Percentiles rank a stretch among this genome's conserved stretches.
phyloP scores from a whole-genome alignment of 2,329 filamentous ascomycete species.

The Fusarium coffeatum region DNA sequence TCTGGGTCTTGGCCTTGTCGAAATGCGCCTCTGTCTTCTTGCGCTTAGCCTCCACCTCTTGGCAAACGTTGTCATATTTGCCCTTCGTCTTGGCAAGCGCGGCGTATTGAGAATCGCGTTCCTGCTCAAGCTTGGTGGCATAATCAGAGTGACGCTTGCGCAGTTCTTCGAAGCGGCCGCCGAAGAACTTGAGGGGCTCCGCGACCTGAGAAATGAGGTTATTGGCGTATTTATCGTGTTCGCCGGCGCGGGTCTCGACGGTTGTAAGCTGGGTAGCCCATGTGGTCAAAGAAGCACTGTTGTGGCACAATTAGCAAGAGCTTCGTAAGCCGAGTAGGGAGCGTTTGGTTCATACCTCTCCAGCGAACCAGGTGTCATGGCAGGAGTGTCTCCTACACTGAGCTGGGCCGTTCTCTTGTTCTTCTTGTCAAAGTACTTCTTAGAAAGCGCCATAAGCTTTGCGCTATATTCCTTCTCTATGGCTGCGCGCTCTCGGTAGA shows the following conservation, averaged over 20 bases:
- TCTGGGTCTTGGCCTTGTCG: conserved; percentile 92
- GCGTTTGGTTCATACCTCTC: conserved; percentile 70
- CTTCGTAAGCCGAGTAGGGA: background rate
- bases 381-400: conserved; percentile 92
- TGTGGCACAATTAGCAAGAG: conserved; percentile 39
- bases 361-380: conserved; percentile 92
- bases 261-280: conserved; percentile 95
- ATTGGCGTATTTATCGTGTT: conserved; percentile 87
- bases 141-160: conserved; percentile 92
- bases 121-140: conserved; percentile 86
- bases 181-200: conserved; percentile 83
- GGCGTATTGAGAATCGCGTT: conserved; percentile 84
- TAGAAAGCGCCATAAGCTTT: conserved; percentile 87
- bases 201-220: conserved; percentile 84
- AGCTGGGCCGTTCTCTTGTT: conserved; percentile 86
- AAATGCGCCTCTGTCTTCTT: conserved; percentile 97
- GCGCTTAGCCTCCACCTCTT: conserved; percentile 92
- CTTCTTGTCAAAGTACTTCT: conserved; percentile 98
- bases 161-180: conserved; percentile 84
- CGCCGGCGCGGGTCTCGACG: conserved; percentile 85
- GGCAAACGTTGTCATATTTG: conserved; percentile 92
- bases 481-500: conserved; percentile 92
- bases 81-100: conserved; percentile 91
- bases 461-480: conserved; percentile 98
- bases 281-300: conserved; percentile 90